These are phyloP conservation scores for Tremella mesenterica DNA, from an alignment of 768 basidiomycete species.

Conservation along the genomic window DNA sequence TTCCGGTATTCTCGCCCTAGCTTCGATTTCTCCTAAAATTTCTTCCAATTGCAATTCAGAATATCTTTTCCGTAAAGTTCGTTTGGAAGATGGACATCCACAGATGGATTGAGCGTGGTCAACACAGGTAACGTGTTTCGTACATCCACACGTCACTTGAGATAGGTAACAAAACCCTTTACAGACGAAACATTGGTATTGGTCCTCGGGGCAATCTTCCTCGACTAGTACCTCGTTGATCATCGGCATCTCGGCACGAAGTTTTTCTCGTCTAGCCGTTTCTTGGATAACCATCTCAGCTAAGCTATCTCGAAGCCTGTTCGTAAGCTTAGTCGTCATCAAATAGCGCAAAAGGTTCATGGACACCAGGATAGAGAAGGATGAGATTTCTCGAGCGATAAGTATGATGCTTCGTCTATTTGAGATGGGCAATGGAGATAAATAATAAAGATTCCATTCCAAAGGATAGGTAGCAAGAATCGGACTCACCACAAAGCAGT, in stretches of 20 bases:
- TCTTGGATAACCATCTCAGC: slow-evolving; percentile 85
- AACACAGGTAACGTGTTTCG: slow-evolving; percentile 66
- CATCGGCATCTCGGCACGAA: slow-evolving; percentile 52
- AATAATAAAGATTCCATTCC: no score
- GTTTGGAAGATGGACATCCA: slow-evolving; percentile 53
- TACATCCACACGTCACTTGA: slow-evolving; percentile 75
- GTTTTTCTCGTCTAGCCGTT: slow-evolving; percentile 56
- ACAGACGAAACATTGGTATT: slow-evolving; percentile 90
- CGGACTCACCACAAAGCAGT: slow-evolving; percentile 77
- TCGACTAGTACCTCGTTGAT: slow-evolving; percentile 64
- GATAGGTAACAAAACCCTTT: slow-evolving; percentile 92
- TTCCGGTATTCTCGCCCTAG: slow-evolving; percentile 63
- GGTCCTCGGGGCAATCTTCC: slow-evolving; percentile 78
- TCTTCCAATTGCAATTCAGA: slow-evolving; percentile 68
- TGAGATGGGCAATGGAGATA: no score
- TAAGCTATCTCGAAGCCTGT: slow-evolving; percentile 73
- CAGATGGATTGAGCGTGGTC: slow-evolving; percentile 76
- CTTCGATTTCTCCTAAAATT: slow-evolving; percentile 57
- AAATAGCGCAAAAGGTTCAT: no score
- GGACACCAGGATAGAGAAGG: no score
- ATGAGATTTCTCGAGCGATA: no score
- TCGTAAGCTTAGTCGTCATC: not conserved
- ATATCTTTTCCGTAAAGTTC: slow-evolving; percentile 67
- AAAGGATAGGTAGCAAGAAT: not conserved
- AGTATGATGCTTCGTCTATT: no score